A percentile compares a stretch with the other conserved stretches of the same genome.
Evolutionary conservation across 192 early-diverging fungal species (phyloP).

Genomic region (Tieghemiomyces parasiticus): DNA sequence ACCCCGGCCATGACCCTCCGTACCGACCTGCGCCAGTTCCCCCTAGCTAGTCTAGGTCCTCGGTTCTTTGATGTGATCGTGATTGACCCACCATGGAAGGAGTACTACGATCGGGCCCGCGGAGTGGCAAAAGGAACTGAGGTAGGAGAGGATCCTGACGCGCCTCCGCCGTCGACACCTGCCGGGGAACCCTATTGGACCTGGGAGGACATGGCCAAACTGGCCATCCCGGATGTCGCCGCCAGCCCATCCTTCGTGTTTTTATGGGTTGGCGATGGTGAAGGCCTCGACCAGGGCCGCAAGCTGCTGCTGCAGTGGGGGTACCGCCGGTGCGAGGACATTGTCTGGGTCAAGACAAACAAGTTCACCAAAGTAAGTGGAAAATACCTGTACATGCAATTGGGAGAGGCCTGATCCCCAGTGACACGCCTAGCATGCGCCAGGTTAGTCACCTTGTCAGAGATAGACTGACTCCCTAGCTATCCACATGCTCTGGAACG

Average conservation of each 20-base stretch:
- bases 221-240: conserved; percentile 37
- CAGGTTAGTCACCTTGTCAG: too few relatives aligned
- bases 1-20: conserved; percentile 30
- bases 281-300: conserved; percentile 39
- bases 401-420: too few relatives aligned
- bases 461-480: too few relatives aligned
- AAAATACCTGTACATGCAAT: too few relatives aligned
- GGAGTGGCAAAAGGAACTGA: too few relatives aligned
- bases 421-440: too few relatives aligned
- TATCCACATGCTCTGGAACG: too few relatives aligned
- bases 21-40: conserved; percentile 31
- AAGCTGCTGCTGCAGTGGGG: conserved; percentile 43
- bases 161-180: conserved; percentile 8
- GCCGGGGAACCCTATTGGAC: conserved; percentile 19
- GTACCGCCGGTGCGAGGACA: conserved; percentile 49
- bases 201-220: conserved; percentile 32
- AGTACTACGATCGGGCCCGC: conserved; percentile 22
- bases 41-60: conserved; percentile 23
- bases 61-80: conserved; percentile 46
- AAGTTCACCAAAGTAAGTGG: conserved; percentile 23
- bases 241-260: conserved; percentile 46
- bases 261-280: conserved; percentile 38
- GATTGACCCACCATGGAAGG: conserved; percentile 39
- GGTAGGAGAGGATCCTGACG: conserved; percentile 16
- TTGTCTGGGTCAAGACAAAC: conserved; percentile 51